Conservation (phyloP, 805 yeast species). For the Nakazawaea peltata region DNA sequence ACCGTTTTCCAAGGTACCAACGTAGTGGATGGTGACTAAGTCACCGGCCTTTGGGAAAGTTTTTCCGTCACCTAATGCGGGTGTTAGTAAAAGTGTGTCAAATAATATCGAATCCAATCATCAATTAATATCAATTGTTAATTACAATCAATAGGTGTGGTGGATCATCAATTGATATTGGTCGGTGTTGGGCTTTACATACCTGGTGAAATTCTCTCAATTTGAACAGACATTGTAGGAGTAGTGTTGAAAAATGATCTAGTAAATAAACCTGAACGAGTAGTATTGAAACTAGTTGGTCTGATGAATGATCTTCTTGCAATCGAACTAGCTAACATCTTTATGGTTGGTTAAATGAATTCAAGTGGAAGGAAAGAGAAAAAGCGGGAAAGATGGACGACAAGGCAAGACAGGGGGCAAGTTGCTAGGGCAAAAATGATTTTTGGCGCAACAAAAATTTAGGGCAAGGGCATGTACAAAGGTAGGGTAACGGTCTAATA, state of each 20-base stretch:
- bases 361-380: no score
- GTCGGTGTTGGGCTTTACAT: not conserved
- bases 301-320: slow-evolving; percentile 9
- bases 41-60: slow-evolving; percentile 86
- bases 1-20: slow-evolving; percentile 92
- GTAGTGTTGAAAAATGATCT: slow-evolving; percentile 10
- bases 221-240: slow-evolving; percentile 10
- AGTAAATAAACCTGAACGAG: not conserved
- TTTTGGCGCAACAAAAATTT: no score
- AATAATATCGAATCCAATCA: no score
- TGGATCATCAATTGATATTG: not conserved
- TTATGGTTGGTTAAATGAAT: not conserved
- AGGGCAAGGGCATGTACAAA: no score
- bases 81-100: slow-evolving; percentile 1
- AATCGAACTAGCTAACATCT: slow-evolving; percentile 5
- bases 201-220: slow-evolving; percentile 14
- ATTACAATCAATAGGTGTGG: not conserved
- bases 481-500: no score
- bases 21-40: slow-evolving; percentile 87
- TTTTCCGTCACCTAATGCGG: slow-evolving; percentile 65
- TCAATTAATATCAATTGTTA: no score
- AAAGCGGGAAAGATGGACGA: no score
- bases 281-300: slow-evolving; percentile 2
- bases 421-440: no score
- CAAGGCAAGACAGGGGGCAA: no score